Evolutionary conservation across 2,329 filamentous ascomycete genomes (phyloP).

Genomic region (Leptosphaerulina australis): DNA sequence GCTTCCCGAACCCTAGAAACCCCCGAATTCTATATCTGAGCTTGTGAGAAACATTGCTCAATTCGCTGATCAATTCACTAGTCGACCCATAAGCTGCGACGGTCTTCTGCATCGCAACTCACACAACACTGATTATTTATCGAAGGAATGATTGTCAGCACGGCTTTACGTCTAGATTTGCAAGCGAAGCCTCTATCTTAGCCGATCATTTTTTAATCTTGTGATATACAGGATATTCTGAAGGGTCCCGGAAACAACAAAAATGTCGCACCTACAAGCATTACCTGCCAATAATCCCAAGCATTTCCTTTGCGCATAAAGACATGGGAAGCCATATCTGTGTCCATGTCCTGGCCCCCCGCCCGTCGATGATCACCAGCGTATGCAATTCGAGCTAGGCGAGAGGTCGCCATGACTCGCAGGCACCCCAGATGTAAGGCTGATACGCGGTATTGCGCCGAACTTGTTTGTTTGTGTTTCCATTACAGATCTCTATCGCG

Average conservation of each 20-base stretch:
- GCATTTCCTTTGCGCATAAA: not conserved
- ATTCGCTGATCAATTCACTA: not conserved
- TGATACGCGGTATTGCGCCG: constrained; percentile 4
- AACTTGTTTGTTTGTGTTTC: not conserved
- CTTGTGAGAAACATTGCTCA: not conserved
- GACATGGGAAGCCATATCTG: not conserved
- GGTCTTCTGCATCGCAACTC: constrained; percentile 4
- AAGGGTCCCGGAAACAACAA: not conserved
- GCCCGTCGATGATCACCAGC: constrained; percentile 11
- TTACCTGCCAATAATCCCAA: not conserved
- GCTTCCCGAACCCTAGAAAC: constrained; percentile 2
- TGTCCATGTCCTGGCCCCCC: constrained; percentile 5
- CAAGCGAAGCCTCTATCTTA: not conserved
- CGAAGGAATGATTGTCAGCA: not conserved
- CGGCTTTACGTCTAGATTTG: not conserved
- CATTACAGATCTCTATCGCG: not conserved
- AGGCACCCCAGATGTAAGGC: constrained; percentile 7
- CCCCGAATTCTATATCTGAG: not conserved
- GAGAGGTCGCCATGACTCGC: constrained; percentile 4
- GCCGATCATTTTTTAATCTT: not conserved
- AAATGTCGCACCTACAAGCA: constrained; percentile 2
- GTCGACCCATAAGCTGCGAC: not conserved
- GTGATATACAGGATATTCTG: not conserved
- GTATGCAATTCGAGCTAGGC: constrained; percentile 3
- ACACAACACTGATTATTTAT: not conserved